A percentile compares a stretch with the other conserved stretches of the same genome.
phyloP scores from a whole-genome alignment of 148 eudicot genomes.

The Simmondsia chinensis region DNA sequence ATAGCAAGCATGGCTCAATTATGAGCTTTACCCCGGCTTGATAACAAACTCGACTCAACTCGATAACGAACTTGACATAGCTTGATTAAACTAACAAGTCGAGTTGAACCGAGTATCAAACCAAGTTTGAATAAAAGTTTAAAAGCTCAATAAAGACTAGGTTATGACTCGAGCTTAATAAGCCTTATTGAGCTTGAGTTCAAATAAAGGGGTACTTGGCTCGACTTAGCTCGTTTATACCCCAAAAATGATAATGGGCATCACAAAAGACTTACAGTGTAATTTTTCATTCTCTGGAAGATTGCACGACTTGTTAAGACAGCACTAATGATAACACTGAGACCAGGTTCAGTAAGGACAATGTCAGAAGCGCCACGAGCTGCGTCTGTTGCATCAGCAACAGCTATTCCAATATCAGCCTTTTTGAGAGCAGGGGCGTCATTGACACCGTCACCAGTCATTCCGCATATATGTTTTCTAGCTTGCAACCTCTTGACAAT shows the following conservation, averaged over 20 bases:
- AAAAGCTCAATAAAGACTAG: no score
- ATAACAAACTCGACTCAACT: no score
- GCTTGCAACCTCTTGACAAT: constrained; percentile 98
- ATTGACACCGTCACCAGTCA: constrained; percentile 99
- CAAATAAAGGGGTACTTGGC: no score
- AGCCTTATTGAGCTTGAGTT: no score
- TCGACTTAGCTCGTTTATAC: no score
- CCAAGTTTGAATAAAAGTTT: no score
- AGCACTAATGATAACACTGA: constrained; percentile 96
- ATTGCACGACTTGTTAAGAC: constrained; percentile 97
- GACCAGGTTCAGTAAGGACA: constrained; percentile 98
- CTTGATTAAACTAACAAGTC: no score
- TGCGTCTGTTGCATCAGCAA: constrained; percentile 98
- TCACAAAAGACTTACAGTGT: constrained; percentile 43
- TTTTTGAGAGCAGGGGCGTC: constrained; percentile 99
- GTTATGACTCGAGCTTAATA: no score
- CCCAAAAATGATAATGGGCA: not conserved
- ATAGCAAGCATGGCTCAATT: no score
- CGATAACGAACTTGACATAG: no score
- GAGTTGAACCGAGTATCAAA: no score
- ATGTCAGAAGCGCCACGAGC: constrained; percentile 99
- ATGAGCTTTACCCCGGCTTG: no score
- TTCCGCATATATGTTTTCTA: constrained; percentile 96
- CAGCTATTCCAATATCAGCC: constrained; percentile 99
- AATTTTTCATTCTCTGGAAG: constrained; percentile 98